Evolutionary conservation across 148 eudicot species (phyloP).

Genomic region (Hydrangea macrophylla): DNA sequence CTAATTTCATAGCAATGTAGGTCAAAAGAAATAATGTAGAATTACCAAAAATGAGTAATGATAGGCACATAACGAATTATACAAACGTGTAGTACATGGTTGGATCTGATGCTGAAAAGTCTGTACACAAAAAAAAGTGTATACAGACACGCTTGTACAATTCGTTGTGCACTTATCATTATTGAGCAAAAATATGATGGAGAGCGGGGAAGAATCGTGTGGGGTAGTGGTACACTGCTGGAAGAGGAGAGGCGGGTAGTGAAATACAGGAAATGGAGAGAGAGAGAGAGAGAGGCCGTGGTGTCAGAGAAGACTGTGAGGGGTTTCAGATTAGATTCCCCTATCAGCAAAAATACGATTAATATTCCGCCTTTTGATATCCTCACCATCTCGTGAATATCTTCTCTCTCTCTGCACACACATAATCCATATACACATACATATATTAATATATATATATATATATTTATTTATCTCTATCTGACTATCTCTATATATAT

Average conservation of each 20-base stretch:
- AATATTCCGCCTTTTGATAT: not conserved
- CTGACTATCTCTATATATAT: too few relatives aligned
- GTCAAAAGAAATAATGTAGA: too few relatives aligned
- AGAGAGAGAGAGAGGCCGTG: not conserved
- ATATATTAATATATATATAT: not conserved
- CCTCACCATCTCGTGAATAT: not conserved
- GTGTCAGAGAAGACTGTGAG: not conserved
- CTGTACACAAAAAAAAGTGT: too few relatives aligned
- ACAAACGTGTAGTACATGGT: too few relatives aligned
- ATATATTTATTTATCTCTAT: too few relatives aligned
- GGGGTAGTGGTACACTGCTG: not conserved
- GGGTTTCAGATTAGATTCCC: conserved; percentile 5
- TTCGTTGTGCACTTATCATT: too few relatives aligned
- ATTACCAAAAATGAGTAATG: too few relatives aligned
- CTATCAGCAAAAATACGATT: not conserved
- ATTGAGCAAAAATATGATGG: too few relatives aligned
- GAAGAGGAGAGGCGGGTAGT: not conserved
- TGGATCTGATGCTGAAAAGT: too few relatives aligned
- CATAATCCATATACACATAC: not conserved
- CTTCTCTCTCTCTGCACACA: not conserved
- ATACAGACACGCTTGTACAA: too few relatives aligned
- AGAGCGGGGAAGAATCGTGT: not conserved
- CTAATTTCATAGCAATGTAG: too few relatives aligned
- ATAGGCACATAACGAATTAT: too few relatives aligned
- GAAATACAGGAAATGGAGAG: not conserved